Conservation (phyloP, 1,284 basidiomycete species). For the Ustilago trichophora region DNA sequence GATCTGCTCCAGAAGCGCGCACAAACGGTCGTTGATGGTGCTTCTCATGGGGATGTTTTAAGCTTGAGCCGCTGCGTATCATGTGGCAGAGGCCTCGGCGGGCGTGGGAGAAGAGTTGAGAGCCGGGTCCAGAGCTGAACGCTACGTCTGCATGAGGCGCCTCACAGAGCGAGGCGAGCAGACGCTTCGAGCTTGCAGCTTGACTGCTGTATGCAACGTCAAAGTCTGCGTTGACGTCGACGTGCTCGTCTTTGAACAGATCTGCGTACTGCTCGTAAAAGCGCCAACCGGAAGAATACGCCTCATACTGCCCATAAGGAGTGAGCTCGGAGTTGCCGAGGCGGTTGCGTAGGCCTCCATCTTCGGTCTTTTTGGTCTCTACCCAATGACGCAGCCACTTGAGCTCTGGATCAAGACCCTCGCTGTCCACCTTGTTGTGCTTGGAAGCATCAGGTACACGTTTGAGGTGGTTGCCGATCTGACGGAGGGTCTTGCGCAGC, state of each 20-base stretch:
- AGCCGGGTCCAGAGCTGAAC: not conserved
- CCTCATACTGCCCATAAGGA: constrained; percentile 44
- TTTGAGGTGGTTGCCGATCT: constrained; percentile 40
- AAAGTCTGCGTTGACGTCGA: constrained; percentile 36
- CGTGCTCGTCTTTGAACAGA: constrained; percentile 10
- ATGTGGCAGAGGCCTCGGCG: constrained; percentile 8
- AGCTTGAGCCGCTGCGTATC: no score
- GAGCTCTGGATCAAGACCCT: constrained; percentile 29
- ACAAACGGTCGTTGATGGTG: constrained; percentile 22
- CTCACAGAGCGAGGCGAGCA: not conserved
- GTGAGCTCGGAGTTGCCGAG: constrained; percentile 44
- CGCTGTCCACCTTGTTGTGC: not conserved
- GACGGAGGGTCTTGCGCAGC: constrained; percentile 32
- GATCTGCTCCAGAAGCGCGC: constrained; percentile 35
- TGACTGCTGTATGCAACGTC: not conserved
- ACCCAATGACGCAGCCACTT: constrained; percentile 36
- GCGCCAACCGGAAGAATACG: constrained; percentile 33
- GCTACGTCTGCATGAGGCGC: not conserved
- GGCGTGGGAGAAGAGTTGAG: constrained; percentile 4
- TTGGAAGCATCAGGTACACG: constrained; percentile 11
- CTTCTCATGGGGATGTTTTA: no score
- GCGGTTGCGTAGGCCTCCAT: constrained; percentile 37
- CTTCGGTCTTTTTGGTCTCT: constrained; percentile 19
- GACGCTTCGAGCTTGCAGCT: not conserved
- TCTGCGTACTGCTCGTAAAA: constrained; percentile 38